Evolutionary conservation across 371 early-diverging fungal species (phyloP).

Genomic region (Basidiobolus meristosporus): DNA sequence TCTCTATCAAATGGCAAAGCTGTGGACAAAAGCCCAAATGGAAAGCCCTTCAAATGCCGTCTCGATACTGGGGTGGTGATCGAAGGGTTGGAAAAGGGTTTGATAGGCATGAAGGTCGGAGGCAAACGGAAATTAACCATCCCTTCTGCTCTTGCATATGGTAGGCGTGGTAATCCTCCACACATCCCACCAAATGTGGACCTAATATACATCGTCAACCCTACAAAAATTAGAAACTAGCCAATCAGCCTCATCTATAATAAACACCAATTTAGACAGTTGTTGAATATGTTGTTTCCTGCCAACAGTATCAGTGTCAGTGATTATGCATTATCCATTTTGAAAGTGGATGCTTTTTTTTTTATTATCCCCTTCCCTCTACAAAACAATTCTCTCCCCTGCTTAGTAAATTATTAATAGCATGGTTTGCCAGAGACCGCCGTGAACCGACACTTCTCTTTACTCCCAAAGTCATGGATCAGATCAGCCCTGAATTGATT

Average conservation of each 20-base stretch:
- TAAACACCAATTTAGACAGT: no score
- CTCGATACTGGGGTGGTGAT: constrained; percentile 87
- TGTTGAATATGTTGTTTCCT: no score
- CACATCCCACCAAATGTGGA: constrained; percentile 77
- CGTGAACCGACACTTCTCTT: no score
- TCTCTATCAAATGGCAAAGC: constrained; percentile 70
- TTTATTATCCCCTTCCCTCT: no score
- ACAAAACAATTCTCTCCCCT: no score
- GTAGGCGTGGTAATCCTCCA: constrained; percentile 66
- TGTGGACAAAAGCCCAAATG: constrained; percentile 81
- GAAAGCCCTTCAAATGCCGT: constrained; percentile 75
- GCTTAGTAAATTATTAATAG: no score
- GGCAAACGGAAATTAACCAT: constrained; percentile 80
- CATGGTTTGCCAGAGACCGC: no score
- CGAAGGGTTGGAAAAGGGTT: constrained; percentile 83
- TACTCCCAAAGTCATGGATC: no score
- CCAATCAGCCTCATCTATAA: no score
- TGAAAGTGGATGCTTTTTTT: no score
- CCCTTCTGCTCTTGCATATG: constrained; percentile 67
- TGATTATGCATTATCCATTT: no score
- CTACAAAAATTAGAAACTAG: constrained; percentile 25
- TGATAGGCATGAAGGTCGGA: constrained; percentile 79
- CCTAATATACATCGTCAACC: constrained; percentile 69
- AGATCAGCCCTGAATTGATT: constrained; percentile 3
- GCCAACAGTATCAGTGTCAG: no score